These are phyloP conservation scores for Pyrenochaeta sp. DNA, from an alignment of 2,329 filamentous ascomycete genomes.

Conservation along the genomic window DNA sequence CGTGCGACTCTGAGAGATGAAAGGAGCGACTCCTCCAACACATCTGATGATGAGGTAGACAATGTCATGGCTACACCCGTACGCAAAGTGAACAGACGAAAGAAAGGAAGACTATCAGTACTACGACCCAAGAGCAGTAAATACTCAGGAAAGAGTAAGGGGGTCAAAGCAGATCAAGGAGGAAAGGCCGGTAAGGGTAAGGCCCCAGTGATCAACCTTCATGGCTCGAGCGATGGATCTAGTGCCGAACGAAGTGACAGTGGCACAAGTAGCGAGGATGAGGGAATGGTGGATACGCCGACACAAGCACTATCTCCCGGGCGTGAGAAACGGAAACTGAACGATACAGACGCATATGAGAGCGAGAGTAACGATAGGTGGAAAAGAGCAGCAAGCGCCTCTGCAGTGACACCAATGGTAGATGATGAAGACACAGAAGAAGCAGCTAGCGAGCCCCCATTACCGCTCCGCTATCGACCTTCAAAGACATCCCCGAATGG, in stretches of 20 bases:
- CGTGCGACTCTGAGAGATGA: constrained; percentile 32
- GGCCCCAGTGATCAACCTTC: constrained; percentile 19
- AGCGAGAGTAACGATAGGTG: constrained; percentile 25
- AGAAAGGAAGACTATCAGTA: constrained; percentile 43
- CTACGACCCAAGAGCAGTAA: constrained; percentile 46
- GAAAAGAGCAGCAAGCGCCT: constrained; percentile 37
- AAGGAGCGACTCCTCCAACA: constrained; percentile 29
- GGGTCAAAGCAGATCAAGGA: constrained; percentile 11
- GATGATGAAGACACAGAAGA: constrained; percentile 21
- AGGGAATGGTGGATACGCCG: constrained; percentile 37
- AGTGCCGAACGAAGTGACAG: constrained; percentile 18
- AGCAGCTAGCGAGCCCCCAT: constrained; percentile 13
- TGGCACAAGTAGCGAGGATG: constrained; percentile 21
- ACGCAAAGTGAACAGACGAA: constrained; percentile 24
- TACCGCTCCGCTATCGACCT: constrained; percentile 37
- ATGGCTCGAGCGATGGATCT: constrained; percentile 23
- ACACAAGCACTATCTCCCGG: constrained; percentile 35
- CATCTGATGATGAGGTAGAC: constrained; percentile 30
- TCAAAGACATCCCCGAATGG: constrained; percentile 7
- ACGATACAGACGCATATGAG: constrained; percentile 16
- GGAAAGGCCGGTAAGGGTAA: constrained; percentile 35
- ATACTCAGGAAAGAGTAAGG: constrained; percentile 45
- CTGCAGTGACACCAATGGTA: constrained; percentile 27
- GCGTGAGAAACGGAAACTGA: constrained; percentile 39
- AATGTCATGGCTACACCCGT: constrained; percentile 27